Evolutionary conservation across 108 stramenopile species (phyloP).

Genomic region (Chaetoceros muelleri): DNA sequence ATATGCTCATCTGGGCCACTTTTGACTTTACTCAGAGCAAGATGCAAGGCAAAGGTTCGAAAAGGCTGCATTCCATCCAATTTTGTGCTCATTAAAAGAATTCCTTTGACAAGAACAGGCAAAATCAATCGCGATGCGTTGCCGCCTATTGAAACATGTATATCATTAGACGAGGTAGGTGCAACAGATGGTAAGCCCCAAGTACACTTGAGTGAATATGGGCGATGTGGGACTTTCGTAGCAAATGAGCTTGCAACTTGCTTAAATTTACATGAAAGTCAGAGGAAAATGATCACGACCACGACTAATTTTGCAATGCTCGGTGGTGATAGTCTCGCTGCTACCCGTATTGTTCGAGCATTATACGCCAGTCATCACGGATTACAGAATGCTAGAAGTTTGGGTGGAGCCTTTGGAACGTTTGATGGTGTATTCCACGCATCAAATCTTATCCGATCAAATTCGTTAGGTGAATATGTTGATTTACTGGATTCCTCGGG

Average conservation of each 20-base stretch:
- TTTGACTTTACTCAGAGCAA: constrained; percentile 31
- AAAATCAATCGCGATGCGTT: constrained; percentile 44
- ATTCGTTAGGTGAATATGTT: constrained; percentile 56
- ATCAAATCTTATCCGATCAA: constrained; percentile 34
- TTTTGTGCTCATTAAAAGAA: constrained; percentile 44
- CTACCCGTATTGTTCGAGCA: constrained; percentile 55
- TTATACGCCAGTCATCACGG: constrained; percentile 61
- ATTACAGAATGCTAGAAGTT: constrained; percentile 41
- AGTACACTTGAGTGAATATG: constrained; percentile 28
- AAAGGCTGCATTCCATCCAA: constrained; percentile 51
- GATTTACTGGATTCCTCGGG: constrained; percentile 44
- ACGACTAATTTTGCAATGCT: constrained; percentile 53
- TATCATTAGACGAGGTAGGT: constrained; percentile 9
- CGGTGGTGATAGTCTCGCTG: constrained; percentile 79
- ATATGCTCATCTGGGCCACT: constrained; percentile 45
- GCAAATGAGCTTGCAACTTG: constrained; percentile 43
- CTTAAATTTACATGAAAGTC: constrained; percentile 59
- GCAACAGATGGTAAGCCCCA: neutral
- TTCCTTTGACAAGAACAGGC: constrained; percentile 75
- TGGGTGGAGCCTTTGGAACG: constrained; percentile 61
- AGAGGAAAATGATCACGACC: constrained; percentile 43
- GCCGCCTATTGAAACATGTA: constrained; percentile 26
- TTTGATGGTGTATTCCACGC: constrained; percentile 50
- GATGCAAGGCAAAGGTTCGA: constrained; percentile 30
- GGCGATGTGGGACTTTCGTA: constrained; percentile 33